Base-by-base conservation (phyloP, 768 basidiomycete species). In the Auricularia sp. region DNA sequence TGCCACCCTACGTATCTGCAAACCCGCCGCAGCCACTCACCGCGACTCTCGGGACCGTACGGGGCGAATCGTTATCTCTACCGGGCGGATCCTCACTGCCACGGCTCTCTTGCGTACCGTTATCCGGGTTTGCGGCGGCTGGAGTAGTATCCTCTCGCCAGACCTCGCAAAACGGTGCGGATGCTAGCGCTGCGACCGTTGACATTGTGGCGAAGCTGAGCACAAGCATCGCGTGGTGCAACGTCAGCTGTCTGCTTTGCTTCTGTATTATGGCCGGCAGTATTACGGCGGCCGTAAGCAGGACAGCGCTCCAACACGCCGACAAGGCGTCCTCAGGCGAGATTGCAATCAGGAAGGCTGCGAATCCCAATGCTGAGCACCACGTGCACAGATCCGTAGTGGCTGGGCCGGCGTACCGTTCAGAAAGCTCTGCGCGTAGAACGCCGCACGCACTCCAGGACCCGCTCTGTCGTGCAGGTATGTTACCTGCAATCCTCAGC, bases 121-220 rank as follows among this genome's bases (percentile, higher is more conserved):
- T 2, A 29, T 51, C 29, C 34, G 24, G 16, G 34, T 13, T 14
- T 13, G 24, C 21, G 56, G 21, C 56, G 24, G 21, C 11, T 59
- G 24, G 11, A 24, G 29, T 10, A 29, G 16, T 29, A 29, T 29
- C 29, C 29, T 29, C 29, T 10, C 66, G 35, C 66, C 66, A 67
- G 21, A 67, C 18, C 3, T 44, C 47, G 45, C 66, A 67, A 29
- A 65, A n/a, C 21, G 66, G 66, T 18, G 66, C 66, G n/a, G 65
- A 66, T 8, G 66, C 66, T 3, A 67, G 65, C 14, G 65, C 51
- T 3, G 63, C 58, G 16, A 67, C 3, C 2, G 66, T 58, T n/a
- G 66, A 67, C 7, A 67, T 58, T 5, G 64, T 67, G 3, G 66
- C 66, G 42, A 67, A 67, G 61, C 66, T 67, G 35, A 67, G 64